Evolutionary conservation across 331 rosid genomes (phyloP), one percentile per base, ranked within the genome.

Genomic region (Arachis monticola): DNA sequence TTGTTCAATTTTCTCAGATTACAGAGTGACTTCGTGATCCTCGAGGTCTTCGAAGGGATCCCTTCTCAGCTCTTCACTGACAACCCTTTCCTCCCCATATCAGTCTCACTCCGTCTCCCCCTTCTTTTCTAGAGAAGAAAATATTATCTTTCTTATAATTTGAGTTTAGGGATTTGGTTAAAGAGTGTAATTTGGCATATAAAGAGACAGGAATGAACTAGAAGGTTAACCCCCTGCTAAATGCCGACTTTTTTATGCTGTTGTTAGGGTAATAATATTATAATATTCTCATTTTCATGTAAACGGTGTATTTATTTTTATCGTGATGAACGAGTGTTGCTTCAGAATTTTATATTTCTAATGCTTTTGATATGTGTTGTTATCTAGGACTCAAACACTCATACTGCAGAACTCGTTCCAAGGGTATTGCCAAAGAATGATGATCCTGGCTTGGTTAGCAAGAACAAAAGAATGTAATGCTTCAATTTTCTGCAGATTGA

Each of bases 21-120:
- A 86, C 91, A 0, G 97, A 95, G 77, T 88, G 97, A 60, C 99
- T 95, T 78, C 92, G 97, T 74, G 99, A 95, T 86, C 99, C 99
- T 67, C 88, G 96, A 13, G 97, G 97, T 0, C 91, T 90, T 57
- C 97, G 97, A 64, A 80, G 91, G 69, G 97, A 88, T 30, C 88
- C 6, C 86, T 0, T 50, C 55, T 1, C 22, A 46, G 87, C 83
- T 44, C 84, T 22, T 22, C 97, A 97, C 44, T 97, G 80, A 44
- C 88, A 92, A 10, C 84, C 86, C 50, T 86, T 86, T 76, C 35
- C 60, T 73, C 76, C 70, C n/a, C 66, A 42, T 50, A 79, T 67
- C 31, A 60, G 79, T 59, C 3, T 44, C 67, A 48, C 27, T 22
- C 1, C 27, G 1, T 22, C 27, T 22, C 27, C 1, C 27, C 27